A percentile compares a stretch with the other conserved stretches of the same genome.
phyloP scores from a whole-genome alignment of 1,284 basidiomycete species.

The Leccinum solheimii region DNA sequence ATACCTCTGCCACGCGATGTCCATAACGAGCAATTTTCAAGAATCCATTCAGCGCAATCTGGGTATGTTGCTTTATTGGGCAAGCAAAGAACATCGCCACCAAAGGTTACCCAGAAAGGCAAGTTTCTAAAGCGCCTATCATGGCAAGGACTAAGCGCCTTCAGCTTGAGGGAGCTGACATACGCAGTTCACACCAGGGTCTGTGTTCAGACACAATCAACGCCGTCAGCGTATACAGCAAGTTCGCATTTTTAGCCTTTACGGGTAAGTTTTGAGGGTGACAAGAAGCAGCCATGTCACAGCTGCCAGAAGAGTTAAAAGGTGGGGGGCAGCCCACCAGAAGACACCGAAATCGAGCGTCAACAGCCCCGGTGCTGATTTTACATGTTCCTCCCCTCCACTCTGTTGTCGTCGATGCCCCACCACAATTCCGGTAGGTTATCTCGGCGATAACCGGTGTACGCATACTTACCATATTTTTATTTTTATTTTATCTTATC shows the following conservation, averaged over 20 bases:
- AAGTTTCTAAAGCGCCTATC: constrained; percentile 14
- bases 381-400: constrained; percentile 13
- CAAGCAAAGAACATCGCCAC: constrained; percentile 20
- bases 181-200: constrained; percentile 30
- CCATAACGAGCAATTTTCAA: constrained; percentile 28
- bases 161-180: constrained; percentile 29
- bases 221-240: constrained; percentile 22
- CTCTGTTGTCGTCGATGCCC: neutral
- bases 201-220: constrained; percentile 28
- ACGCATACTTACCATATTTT: constrained; percentile 15
- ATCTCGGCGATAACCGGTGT: constrained; percentile 23
- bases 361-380: neutral
- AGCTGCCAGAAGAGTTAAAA: constrained; percentile 26
- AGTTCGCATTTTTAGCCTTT: constrained; percentile 17
- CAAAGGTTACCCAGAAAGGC: constrained; percentile 25
- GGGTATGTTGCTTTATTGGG: constrained; percentile 22
- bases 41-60: constrained; percentile 25
- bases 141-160: neutral
- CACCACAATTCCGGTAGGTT: constrained; percentile 1
- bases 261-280: constrained; percentile 29
- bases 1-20: neutral
- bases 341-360: constrained; percentile 8
- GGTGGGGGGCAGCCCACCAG: constrained; percentile 10
- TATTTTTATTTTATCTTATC: constrained; percentile 26
- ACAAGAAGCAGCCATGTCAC: constrained; percentile 18